These are phyloP conservation scores for Phaeosphaeriaceae sp. DNA, from an alignment of 2,329 filamentous ascomycete species.

Conservation along the genomic window DNA sequence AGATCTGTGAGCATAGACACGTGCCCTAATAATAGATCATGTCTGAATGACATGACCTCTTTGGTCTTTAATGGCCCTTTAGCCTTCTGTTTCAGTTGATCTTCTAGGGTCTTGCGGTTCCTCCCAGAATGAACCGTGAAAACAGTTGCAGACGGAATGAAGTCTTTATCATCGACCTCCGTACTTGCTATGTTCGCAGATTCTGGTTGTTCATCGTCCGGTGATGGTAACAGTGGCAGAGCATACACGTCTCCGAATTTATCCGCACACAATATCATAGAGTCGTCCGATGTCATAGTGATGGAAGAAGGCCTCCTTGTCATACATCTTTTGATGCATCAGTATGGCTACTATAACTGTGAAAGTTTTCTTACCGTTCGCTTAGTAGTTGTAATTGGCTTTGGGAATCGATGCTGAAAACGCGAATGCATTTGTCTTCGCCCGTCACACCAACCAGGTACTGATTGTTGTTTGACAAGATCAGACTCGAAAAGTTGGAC, in stretches of 20 bases:
- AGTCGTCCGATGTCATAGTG: conserved; percentile 69
- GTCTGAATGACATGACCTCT: conserved; percentile 67
- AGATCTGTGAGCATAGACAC: conserved; percentile 93
- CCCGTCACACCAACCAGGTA: conserved; percentile 80
- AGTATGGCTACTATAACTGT: conserved; percentile 5
- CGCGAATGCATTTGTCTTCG: conserved; percentile 90
- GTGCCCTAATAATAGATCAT: conserved; percentile 83
- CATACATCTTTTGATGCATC: conserved; percentile 68
- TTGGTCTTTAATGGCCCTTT: conserved; percentile 54
- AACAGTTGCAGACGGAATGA: conserved; percentile 60
- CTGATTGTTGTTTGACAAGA: conserved; percentile 66
- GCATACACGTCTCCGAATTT: conserved; percentile 98
- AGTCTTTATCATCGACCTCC: conserved; percentile 43
- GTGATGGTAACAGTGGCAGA: conserved; percentile 69
- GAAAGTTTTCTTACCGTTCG: conserved; percentile 63
- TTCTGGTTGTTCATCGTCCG: conserved; percentile 40
- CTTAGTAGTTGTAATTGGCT: conserved; percentile 72
- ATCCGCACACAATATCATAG: conserved; percentile 81
- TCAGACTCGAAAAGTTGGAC: conserved; percentile 73
- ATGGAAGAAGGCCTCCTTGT: conserved; percentile 87
- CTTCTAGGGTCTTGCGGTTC: conserved; percentile 64
- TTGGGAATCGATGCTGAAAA: conserved; percentile 71
- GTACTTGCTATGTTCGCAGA: conserved; percentile 17
- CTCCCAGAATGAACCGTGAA: conserved; percentile 67
- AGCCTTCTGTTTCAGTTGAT: conserved; percentile 59